Conservation (phyloP, 495 filamentous ascomycete species). For the Annulohypoxylon stygium region DNA sequence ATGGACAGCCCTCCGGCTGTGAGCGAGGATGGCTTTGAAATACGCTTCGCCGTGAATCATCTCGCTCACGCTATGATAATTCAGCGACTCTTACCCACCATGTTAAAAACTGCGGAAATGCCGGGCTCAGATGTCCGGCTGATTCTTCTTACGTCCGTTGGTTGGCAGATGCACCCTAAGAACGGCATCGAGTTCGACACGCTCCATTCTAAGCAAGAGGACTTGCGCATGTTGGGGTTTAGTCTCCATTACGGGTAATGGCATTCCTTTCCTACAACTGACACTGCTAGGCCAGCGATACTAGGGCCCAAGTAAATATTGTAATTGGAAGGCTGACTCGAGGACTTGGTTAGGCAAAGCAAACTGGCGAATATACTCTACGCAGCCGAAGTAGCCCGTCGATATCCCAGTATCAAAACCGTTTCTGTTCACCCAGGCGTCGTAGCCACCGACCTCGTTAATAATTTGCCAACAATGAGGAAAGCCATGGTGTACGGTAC, state of each 20-base stretch:
- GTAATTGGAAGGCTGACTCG: neutral
- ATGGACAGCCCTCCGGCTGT: slow-evolving; percentile 66
- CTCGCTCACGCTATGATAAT: slow-evolving; percentile 76
- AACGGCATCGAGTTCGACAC: slow-evolving; percentile 56
- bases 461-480: slow-evolving; percentile 49
- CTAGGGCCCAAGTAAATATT: neutral
- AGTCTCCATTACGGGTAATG: slow-evolving; percentile 41
- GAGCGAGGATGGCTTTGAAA: slow-evolving; percentile 76
- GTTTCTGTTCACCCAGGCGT: slow-evolving; percentile 76
- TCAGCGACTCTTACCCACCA: slow-evolving; percentile 69
- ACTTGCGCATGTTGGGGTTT: slow-evolving; percentile 35
- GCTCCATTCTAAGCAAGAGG: slow-evolving; percentile 54
- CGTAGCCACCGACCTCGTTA: slow-evolving; percentile 67
- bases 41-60: slow-evolving; percentile 80
- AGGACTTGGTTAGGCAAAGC: slow-evolving; percentile 56
- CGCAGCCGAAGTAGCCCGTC: slow-evolving; percentile 56
- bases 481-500: slow-evolving; percentile 45
- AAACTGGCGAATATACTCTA: slow-evolving; percentile 65
- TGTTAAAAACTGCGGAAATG: slow-evolving; percentile 64
- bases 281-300: neutral
- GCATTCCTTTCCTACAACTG: neutral
- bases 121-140: slow-evolving; percentile 59
- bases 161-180: slow-evolving; percentile 50
- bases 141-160: slow-evolving; percentile 51
- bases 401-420: slow-evolving; percentile 67